Percentiles rank a stretch among this genome's conserved stretches.
phyloP scores from a whole-genome alignment of 768 basidiomycete genomes.

The Lyophyllum decastes region DNA sequence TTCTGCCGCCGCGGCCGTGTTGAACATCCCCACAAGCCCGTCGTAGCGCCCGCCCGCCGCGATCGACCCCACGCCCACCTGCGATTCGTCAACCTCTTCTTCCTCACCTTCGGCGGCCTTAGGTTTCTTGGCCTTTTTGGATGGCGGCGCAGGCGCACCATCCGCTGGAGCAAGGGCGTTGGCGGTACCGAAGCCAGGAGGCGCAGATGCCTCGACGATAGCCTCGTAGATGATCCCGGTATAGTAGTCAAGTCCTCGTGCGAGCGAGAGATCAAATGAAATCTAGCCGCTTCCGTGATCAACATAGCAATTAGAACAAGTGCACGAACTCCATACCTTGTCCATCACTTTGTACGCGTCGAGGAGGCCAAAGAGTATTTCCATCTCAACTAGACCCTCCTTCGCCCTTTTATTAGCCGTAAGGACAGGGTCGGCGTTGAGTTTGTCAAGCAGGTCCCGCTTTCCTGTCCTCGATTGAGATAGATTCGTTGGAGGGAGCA shows the following conservation, averaged over 20 bases:
- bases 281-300: slow-evolving; percentile 57
- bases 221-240: slow-evolving; percentile 99
- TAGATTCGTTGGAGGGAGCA: neutral
- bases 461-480: slow-evolving; percentile 55
- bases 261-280: slow-evolving; percentile 95
- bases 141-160: slow-evolving; percentile 25
- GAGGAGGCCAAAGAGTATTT: slow-evolving; percentile 78
- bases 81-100: slow-evolving; percentile 89
- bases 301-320: neutral
- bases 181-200: slow-evolving; percentile 71
- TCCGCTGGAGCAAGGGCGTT: slow-evolving; percentile 48
- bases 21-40: slow-evolving; percentile 90
- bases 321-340: slow-evolving; percentile 51
- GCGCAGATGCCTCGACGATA: slow-evolving; percentile 89
- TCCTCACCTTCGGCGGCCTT: slow-evolving; percentile 54
- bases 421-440: slow-evolving; percentile 64
- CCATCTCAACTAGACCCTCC: slow-evolving; percentile 87
- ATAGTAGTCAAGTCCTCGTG: slow-evolving; percentile 98
- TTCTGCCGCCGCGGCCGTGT: slow-evolving; percentile 75
- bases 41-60: slow-evolving; percentile 99
- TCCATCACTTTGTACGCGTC: slow-evolving; percentile 76
- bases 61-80: slow-evolving; percentile 97
- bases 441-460: slow-evolving; percentile 68
- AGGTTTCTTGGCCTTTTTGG: slow-evolving; percentile 44
- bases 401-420: slow-evolving; percentile 74